phyloP scores from a whole-genome alignment of 371 early-diverging fungal genomes.

The Saksenaea vasiformis region DNA sequence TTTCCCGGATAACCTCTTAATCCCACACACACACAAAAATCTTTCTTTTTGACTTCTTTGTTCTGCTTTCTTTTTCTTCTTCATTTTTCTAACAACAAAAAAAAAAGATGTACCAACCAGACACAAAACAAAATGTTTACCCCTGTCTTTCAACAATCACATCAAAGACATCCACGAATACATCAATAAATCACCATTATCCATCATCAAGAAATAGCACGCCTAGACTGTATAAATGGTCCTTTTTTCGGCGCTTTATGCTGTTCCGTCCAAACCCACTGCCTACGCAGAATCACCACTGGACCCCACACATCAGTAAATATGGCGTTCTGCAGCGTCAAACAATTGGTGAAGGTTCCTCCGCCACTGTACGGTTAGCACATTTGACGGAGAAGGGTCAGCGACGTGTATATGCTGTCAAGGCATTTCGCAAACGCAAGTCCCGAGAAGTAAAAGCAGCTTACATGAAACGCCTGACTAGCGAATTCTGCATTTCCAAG shows the following conservation, averaged over 20 bases:
- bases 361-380: conserved; percentile 11
- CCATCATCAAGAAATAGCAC: not conserved
- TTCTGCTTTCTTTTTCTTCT: not conserved
- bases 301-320: not conserved
- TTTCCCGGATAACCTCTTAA: not conserved
- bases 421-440: conserved; percentile 87
- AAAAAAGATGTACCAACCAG: not conserved
- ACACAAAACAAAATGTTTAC: not conserved
- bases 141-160: not conserved
- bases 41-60: not conserved
- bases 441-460: conserved; percentile 85
- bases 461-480: conserved; percentile 87
- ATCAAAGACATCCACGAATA: not conserved
- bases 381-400: not conserved
- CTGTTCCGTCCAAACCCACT: not conserved
- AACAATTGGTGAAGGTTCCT: conserved; percentile 12
- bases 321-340: not conserved
- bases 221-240: not conserved
- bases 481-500: conserved; percentile 92
- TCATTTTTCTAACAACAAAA: not conserved
- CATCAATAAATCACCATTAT: not conserved
- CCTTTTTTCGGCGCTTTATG: not conserved
- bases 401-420: conserved; percentile 65
- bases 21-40: not conserved
- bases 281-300: not conserved